Base-by-base conservation (phyloP, 2,329 filamentous ascomycete species). In the Xylariaceae sp. region DNA sequence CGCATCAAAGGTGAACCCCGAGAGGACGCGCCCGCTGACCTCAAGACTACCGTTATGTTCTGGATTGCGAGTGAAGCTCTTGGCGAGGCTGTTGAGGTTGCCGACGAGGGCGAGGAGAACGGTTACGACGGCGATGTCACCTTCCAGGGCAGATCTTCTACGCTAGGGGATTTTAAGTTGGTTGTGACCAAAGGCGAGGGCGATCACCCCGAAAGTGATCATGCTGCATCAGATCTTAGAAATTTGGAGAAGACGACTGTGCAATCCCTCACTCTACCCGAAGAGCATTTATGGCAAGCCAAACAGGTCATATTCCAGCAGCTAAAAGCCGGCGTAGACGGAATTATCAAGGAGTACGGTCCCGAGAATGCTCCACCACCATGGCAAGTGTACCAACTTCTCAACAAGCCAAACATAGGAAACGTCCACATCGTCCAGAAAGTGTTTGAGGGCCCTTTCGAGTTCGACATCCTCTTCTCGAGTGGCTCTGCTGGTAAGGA, bases 371-470 rank as follows among this genome's bases (percentile, higher is more conserved):
- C 87, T 35, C 85, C 90, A 7, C 89, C 90, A 9, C 85, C 91
- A 2, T 89, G 85, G 69, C 87, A 93, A 61, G 75, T 90, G 1
- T 96, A 94, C 63, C 87, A 87, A 6, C 73, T 97, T 40, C 66
- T 73, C 34, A 85, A 95, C 61, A 64, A 68, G 24, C 82, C 86
- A 3, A 80, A 77, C 4, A 56, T 65, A 11, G 91, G 89, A 22
- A 97, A 97, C 57, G 68, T 88, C 12, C 91, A 98, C 50, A 68
- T 95, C 31, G 74, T 97, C 13, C 89, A 98, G 65, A 96, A 95
- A 67, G 80, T 89, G 2, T 97, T 95, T 54, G 79, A 90, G 54
- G 91, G 93, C 2, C 64, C 83, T 2, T 98, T 97, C 57, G 89
- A 90, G 69, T 97, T 97, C 54, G 93, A 97, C 61, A 74, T 97